Percentiles rank a stretch among this genome's conserved stretches.
These are phyloP conservation scores for Lipomyces sp. DNA, from an alignment of 805 yeast genomes.

Conservation along the genomic window DNA sequence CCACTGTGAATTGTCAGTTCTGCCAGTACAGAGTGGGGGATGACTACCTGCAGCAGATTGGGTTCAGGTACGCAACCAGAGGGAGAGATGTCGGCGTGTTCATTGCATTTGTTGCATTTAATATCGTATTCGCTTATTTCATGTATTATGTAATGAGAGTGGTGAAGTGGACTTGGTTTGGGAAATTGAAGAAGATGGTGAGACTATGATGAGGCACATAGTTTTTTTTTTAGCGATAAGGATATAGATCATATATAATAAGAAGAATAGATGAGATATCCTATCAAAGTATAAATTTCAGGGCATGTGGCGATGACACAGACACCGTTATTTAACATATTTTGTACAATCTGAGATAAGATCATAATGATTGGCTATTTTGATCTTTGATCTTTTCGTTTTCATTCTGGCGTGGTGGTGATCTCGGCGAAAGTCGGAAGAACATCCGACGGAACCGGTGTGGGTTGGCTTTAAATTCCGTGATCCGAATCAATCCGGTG, in stretches of 20 bases:
- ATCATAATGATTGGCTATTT: too few relatives aligned
- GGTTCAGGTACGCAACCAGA: conserved; percentile 44
- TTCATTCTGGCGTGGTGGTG: too few relatives aligned
- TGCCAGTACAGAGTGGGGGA: conserved; percentile 65
- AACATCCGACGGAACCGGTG: too few relatives aligned
- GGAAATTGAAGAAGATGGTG: conserved; percentile 2
- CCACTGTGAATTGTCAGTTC: conserved; percentile 60
- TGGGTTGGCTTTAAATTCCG: too few relatives aligned
- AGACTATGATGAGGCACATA: not conserved
- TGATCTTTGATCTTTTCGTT: too few relatives aligned
- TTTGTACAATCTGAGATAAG: too few relatives aligned
- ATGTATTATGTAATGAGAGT: conserved; percentile 12
- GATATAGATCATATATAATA: not conserved
- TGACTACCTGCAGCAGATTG: conserved; percentile 54
- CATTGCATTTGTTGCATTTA: conserved; percentile 54
- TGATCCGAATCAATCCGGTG: not conserved
- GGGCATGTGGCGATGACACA: too few relatives aligned
- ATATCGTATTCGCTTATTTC: conserved; percentile 35
- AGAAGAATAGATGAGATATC: too few relatives aligned
- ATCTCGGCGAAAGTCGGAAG: not conserved
- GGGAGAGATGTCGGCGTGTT: conserved; percentile 67
- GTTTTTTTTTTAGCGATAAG: not conserved
- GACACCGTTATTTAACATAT: too few relatives aligned
- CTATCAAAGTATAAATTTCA: too few relatives aligned
- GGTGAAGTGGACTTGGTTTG: not conserved